phyloP scores from a whole-genome alignment of 2,329 filamentous ascomycete genomes.

The Stagonosporopsis vannaccii region DNA sequence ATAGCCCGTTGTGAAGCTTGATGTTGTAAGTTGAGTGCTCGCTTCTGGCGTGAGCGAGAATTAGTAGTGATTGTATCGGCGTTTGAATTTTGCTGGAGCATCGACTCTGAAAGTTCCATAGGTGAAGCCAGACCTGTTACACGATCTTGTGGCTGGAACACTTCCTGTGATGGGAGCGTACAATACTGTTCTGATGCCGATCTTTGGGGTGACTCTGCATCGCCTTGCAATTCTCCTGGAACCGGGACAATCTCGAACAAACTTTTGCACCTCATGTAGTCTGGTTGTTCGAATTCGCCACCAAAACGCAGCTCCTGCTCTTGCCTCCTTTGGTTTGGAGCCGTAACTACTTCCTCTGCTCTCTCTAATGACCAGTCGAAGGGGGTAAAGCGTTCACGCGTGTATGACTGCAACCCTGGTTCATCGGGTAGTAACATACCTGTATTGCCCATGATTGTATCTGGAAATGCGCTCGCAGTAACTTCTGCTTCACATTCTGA shows the following conservation, averaged over 20 bases:
- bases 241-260: constrained; percentile 7
- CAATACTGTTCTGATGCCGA: constrained; percentile 30
- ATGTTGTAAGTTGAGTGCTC: constrained; percentile 13
- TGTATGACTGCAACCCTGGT: constrained; percentile 51
- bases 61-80: background rate
- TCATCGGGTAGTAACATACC: constrained; percentile 59
- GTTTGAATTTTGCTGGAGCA: constrained; percentile 5
- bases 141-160: constrained; percentile 31
- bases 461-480: constrained; percentile 27
- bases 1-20: constrained; percentile 5
- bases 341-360: constrained; percentile 8
- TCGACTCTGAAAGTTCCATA: constrained; percentile 11
- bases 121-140: constrained; percentile 31
- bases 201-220: constrained; percentile 22
- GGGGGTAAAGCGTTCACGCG: constrained; percentile 43
- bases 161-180: constrained; percentile 26
- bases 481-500: constrained; percentile 24
- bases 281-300: constrained; percentile 19
- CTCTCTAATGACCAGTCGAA: constrained; percentile 39
- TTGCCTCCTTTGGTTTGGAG: constrained; percentile 15
- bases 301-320: constrained; percentile 21
- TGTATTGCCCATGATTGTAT: constrained; percentile 56
- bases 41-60: constrained; percentile 4
- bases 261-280: constrained; percentile 11
- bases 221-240: constrained; percentile 22